Evolutionary conservation across 2,329 filamentous ascomycete genomes (phyloP), one percentile per base, ranked within the genome.

Genomic region (Xylaria sp.): DNA sequence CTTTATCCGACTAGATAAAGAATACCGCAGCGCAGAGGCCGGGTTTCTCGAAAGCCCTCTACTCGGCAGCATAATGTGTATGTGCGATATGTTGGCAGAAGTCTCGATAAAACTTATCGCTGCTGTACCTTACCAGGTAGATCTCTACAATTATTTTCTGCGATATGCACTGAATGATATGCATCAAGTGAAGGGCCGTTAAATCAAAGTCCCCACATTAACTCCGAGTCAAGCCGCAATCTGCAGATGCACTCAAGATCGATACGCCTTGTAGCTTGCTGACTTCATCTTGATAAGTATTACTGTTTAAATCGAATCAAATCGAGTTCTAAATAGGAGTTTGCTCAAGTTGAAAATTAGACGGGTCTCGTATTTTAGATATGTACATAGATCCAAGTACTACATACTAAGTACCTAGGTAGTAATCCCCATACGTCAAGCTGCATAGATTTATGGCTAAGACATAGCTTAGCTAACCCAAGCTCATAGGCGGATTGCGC

Each of bases 21-120:
- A 71, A 66, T 75, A 78, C 76, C 81, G 78, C 75, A 82, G 75
- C 75, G 80, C 81, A 72, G 84, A 78, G 72, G 82, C 80, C 63
- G 82, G 81, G 76, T 80, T 78, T 79, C 82, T 84, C 70, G 83
- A 80, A 65, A 88, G 75, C 73, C 86, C 84, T 83, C 84, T 84
- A 73, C 85, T 85, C 76, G 85, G 84, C 77, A 89, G 81, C 87
- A 90, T 90, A 74, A 76, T 68, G 50, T 63, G 54, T 46, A 28
- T 28, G 18, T 46, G 23, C 41, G 64, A 37, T 57, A 34, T 62
- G 65, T 46, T 58, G 65, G 41, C 32, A 64, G 37, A 39, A 57
- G 32, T 50, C 39, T 39, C 34, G 23, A 44, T 46, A 46, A 63
- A 52, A 52, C 18, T 23, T 44, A 55, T 51, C 20, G 18, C 25